Percentiles rank a stretch among this genome's conserved stretches.
phyloP scores from a whole-genome alignment of 306 rosid species.

The Pterocarpus santalinus region DNA sequence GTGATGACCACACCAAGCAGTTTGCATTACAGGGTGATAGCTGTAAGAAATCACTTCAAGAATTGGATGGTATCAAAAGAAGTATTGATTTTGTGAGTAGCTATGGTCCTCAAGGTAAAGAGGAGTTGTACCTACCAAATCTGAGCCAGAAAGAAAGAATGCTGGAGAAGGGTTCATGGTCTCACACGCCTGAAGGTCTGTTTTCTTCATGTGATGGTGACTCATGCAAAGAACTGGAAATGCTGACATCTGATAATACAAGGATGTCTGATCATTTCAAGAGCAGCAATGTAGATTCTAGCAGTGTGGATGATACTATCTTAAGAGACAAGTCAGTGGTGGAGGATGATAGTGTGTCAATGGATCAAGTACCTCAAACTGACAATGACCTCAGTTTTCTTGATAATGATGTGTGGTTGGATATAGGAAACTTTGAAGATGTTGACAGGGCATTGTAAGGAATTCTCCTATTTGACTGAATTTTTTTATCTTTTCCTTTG shows the following conservation, averaged over 20 bases:
- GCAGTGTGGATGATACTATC: slow-evolving; percentile 55
- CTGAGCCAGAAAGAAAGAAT: slow-evolving; percentile 49
- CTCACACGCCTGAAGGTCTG: slow-evolving; percentile 57
- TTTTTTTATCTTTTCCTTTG: slow-evolving; percentile 10
- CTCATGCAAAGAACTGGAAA: slow-evolving; percentile 49
- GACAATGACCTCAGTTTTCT: slow-evolving; percentile 67
- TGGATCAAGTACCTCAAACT: slow-evolving; percentile 56
- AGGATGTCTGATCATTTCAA: slow-evolving; percentile 56
- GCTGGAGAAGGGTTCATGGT: slow-evolving; percentile 73
- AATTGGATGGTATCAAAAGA: slow-evolving; percentile 43
- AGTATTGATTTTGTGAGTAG: slow-evolving; percentile 47
- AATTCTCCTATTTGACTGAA: slow-evolving; percentile 12
- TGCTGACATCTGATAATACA: slow-evolving; percentile 44
- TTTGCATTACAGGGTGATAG: slow-evolving; percentile 48
- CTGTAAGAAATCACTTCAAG: slow-evolving; percentile 48
- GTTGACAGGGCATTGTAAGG: slow-evolving; percentile 73
- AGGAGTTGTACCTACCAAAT: slow-evolving; percentile 42
- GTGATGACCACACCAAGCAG: slow-evolving; percentile 49
- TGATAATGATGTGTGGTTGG: slow-evolving; percentile 72
- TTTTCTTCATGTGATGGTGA: slow-evolving; percentile 54
- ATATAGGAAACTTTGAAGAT: slow-evolving; percentile 79
- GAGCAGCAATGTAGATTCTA: slow-evolving; percentile 55
- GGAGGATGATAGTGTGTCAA: slow-evolving; percentile 56
- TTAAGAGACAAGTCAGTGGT: slow-evolving; percentile 58
- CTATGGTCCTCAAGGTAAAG: slow-evolving; percentile 45